Percentiles rank a stretch among this genome's conserved stretches.
phyloP scores from a whole-genome alignment of 2,329 filamentous ascomycete species.

The Emmonsiellopsis sp. region DNA sequence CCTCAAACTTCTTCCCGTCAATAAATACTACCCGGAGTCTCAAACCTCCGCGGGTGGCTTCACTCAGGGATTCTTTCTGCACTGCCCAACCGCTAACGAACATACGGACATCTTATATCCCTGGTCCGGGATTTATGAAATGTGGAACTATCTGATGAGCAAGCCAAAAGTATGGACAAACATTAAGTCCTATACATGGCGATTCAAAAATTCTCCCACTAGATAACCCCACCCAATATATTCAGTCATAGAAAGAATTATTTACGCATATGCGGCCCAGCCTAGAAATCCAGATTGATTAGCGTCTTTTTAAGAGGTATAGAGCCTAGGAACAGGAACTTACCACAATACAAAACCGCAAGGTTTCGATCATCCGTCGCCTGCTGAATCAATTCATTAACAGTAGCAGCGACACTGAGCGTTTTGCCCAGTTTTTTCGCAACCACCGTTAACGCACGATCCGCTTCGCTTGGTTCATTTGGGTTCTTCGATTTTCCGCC shows the following conservation, averaged over 20 bases:
- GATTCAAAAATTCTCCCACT: not conserved
- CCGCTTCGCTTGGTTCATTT: slow-evolving; percentile 68
- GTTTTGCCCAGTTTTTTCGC: slow-evolving; percentile 94
- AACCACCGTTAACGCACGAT: slow-evolving; percentile 83
- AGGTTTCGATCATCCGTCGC: slow-evolving; percentile 88
- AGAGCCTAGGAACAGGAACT: slow-evolving; percentile 21
- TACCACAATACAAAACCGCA: slow-evolving; percentile 77
- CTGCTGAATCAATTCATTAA: slow-evolving; percentile 94
- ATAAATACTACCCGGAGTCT: no score
- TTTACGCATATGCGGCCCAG: slow-evolving; percentile 44
- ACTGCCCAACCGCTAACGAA: no score
- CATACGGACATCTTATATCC: no score
- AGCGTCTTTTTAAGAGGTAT: not conserved
- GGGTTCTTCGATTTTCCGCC: slow-evolving; percentile 32
- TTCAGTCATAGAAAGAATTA: not conserved
- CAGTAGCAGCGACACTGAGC: slow-evolving; percentile 85
- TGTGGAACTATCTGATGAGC: no score
- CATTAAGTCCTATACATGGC: not conserved
- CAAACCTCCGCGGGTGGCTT: no score
- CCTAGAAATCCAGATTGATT: slow-evolving; percentile 21
- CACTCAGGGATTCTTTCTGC: no score
- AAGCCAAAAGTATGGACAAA: not conserved
- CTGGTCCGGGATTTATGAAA: no score
- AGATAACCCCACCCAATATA: not conserved
- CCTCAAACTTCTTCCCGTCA: no score